Base-by-base conservation (phyloP, 2,329 filamentous ascomycete genomes). In the Penicillium sp. region DNA sequence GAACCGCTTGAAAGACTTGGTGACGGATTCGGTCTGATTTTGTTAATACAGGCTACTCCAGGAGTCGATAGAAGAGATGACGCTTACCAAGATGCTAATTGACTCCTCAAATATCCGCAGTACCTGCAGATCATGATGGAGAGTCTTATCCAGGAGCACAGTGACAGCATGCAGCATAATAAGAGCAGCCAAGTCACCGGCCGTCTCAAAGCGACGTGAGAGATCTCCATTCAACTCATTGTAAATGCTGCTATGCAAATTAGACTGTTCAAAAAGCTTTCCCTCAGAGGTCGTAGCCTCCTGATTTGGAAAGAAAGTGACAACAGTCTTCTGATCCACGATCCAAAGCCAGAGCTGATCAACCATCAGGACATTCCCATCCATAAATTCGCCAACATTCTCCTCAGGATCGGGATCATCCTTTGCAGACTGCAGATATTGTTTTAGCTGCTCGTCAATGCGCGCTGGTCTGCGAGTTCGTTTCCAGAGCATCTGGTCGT, bases 401-500 rank as follows among this genome's bases (percentile, higher is more conserved):
- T 53, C 51, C 2, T 52, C 31, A 0, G 52, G 43, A 0, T 60
- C 54, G 1, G 49, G 40, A 6, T 57, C 43, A n/a, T 61, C 55
- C 2, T 54, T 48, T 0, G 52, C 28, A 4, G 54, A 55, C 4
- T 57, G 46, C 0, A 80, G 44, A 40, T 58, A 78, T 24, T 79
- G 73, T 0, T 69, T 66, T 3, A 69, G 64, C 2, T 76, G 71
- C 0, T 68, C 53, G 56, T 66, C 53, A 7, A 62, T 48, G 28
- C 60, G 74, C 6, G 59, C 65, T 48, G 77, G 69, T 56, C 80
- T 81, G 2, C 79, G 82, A 2, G 83, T 71, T 2, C 69, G 57
- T 56, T 84, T 84, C 63, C 83, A 84, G 6, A 84, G 65, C 77
- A 84, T 83, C 61, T 84, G 81, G 37, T 84, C 81, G 38, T 82